Evolutionary conservation across 306 rosid species (phyloP), one percentile per base, ranked within the genome.

Genomic region (Cicer judaicum): DNA sequence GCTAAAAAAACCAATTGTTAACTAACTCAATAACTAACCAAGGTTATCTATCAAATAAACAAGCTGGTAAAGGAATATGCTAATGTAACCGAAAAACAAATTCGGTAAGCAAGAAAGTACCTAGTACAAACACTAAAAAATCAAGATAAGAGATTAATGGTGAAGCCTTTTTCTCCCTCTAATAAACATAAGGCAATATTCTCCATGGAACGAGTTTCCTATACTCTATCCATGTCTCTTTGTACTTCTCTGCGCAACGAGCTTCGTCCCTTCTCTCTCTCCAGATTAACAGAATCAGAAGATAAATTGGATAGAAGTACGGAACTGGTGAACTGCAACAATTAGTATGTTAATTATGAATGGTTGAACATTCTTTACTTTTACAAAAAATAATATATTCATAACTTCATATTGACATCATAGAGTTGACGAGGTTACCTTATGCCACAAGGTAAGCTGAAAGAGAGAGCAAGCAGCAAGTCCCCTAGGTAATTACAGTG

Each of bases 401-500:
- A n/a, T 13, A 68, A 38, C 53, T 78, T 53, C 11, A 14, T 34
- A 70, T 66, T 10, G 57, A 76, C 49, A 64, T 52, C 47, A 80
- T 18, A 50, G 54, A 4, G 72, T 72, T 36, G 16, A 68, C 16
- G 47, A 78, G 69, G 41, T 64, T 76, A 95, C 99, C 98, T 90
- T 82, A 90, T 84, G 16, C 99, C 99, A 79, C 99, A 95, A 15
- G 98, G 98, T 52, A 94, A 88, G 86, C 99, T 95, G 67, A 92
- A 92, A 57, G 99, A 89, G 76, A 89, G 87, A 62, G 99, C 99
- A 73, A 95, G 92, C 79, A 92, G 76, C 91, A 95, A 84, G 83
- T 95, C 97, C 59, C 98, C 99, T 5, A 95, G 89, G 89, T 95
- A 92, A 82, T 95, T 95, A 76, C 96, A 89, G 78, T 92, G 99